A percentile compares a stretch with the other conserved stretches of the same genome.
Evolutionary conservation across 2,329 filamentous ascomycete genomes (phyloP).

Genomic region (Xylariales sp.): DNA sequence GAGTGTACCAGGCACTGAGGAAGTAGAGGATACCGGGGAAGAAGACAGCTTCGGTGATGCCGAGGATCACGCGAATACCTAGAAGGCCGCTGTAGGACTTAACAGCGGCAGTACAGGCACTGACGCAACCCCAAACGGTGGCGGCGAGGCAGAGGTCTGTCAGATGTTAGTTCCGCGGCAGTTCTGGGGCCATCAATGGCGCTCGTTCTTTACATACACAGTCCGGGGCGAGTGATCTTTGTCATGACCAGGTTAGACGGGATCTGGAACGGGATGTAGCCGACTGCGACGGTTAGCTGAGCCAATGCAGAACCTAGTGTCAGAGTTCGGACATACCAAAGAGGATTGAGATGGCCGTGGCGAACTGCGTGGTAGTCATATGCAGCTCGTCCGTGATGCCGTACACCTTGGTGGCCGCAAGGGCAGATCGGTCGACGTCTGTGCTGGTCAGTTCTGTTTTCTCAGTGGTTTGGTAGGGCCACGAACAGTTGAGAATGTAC

Average conservation of each 20-base stretch:
- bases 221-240: conserved; percentile 34
- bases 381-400: conserved; percentile 33
- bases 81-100: conserved; percentile 37
- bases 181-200: too few species aligned
- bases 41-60: conserved; percentile 5
- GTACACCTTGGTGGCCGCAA: conserved; percentile 32
- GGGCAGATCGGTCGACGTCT: conserved; percentile 31
- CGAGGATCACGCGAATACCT: conserved; percentile 6
- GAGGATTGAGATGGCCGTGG: conserved; percentile 32
- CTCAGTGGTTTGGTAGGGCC: too few species aligned
- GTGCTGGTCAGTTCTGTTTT: too few species aligned
- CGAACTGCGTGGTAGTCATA: conserved; percentile 22
- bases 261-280: conserved; percentile 32
- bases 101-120: conserved; percentile 41
- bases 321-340: too few species aligned
- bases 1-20: conserved; percentile 6
- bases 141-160: conserved; percentile 43
- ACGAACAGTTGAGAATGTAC: conserved; percentile 37
- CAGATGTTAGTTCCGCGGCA: too few species aligned
- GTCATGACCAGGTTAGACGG: conserved; percentile 31
- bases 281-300: too few species aligned
- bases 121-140: conserved; percentile 45
- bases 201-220: too few species aligned
- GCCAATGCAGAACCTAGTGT: too few species aligned
- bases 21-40: conserved; percentile 6